Percentiles rank a stretch among this genome's conserved stretches.
These are phyloP conservation scores for Saccharomyces hybrid DNA, from an alignment of 1,139 yeast genomes.

Conservation along the genomic window DNA sequence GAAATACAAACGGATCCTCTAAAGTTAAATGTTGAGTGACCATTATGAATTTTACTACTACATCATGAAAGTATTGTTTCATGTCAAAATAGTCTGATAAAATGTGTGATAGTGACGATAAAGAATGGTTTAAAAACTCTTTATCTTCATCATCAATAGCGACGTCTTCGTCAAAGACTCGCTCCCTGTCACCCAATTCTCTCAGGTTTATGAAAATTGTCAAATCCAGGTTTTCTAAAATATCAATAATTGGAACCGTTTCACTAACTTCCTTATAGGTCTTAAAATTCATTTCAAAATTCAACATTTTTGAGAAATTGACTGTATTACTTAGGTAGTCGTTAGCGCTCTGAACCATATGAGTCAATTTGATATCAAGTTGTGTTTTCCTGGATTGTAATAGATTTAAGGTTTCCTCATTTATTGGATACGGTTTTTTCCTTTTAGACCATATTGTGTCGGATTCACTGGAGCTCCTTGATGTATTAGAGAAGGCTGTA, in stretches of 20 bases:
- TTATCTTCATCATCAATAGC: slow-evolving; percentile 16
- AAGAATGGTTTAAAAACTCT: slow-evolving; percentile 22
- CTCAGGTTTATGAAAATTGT: slow-evolving; percentile 27
- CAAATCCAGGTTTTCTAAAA: slow-evolving; percentile 28
- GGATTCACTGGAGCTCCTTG: not conserved
- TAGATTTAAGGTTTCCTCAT: slow-evolving; percentile 8
- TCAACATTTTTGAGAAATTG: not conserved
- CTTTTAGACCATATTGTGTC: not conserved
- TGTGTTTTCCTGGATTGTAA: slow-evolving; percentile 3
- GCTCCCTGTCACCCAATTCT: slow-evolving; percentile 8
- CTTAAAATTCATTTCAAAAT: slow-evolving; percentile 6
- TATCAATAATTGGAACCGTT: slow-evolving; percentile 23
- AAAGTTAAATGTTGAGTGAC: slow-evolving; percentile 62
- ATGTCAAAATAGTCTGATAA: slow-evolving; percentile 64
- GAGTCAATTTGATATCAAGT: slow-evolving; percentile 1
- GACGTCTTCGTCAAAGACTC: slow-evolving; percentile 2
- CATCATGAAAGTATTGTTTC: slow-evolving; percentile 65
- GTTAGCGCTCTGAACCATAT: not conserved
- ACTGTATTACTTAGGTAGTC: not conserved
- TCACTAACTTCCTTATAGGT: slow-evolving; percentile 29
- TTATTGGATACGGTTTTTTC: slow-evolving; percentile 7
- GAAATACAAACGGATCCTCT: slow-evolving; percentile 66
- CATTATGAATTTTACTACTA: slow-evolving; percentile 50
- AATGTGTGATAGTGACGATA: slow-evolving; percentile 28
- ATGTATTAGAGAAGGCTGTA: not conserved